phyloP scores from a whole-genome alignment of 169 alveolate species.

The Cryptosporidium ubiquitum region DNA sequence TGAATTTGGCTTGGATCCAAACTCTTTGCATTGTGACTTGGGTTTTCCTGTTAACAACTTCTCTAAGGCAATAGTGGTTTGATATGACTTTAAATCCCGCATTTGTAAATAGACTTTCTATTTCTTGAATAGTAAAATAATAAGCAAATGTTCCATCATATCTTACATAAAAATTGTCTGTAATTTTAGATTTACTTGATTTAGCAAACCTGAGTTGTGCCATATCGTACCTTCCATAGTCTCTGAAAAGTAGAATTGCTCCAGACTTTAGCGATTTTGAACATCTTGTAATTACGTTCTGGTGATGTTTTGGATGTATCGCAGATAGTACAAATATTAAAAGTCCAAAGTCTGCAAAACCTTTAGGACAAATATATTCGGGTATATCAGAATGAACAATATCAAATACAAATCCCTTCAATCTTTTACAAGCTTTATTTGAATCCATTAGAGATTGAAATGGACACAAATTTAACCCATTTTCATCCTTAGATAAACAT shows the following conservation, averaged over 20 bases:
- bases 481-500: conserved; percentile 33
- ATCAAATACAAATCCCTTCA: conserved; percentile 75
- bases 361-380: conserved; percentile 47
- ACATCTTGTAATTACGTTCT: conserved; percentile 80
- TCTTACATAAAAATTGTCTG: conserved; percentile 91
- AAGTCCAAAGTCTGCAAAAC: conserved; percentile 86
- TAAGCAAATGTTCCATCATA: conserved; percentile 91
- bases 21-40: conserved; percentile 85
- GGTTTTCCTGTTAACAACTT: conserved; percentile 82
- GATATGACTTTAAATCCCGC: conserved; percentile 79
- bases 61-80: conserved; percentile 79
- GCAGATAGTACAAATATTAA: conserved; percentile 91
- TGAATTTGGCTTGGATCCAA: conserved; percentile 87
- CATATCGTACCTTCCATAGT: conserved; percentile 92
- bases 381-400: conserved; percentile 76
- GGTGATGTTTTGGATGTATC: conserved; percentile 90
- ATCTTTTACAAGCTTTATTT: conserved; percentile 24
- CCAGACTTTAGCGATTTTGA: conserved; percentile 85
- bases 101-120: conserved; percentile 77
- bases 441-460: conserved; percentile 80
- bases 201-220: conserved; percentile 90
- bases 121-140: conserved; percentile 87
- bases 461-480: conserved; percentile 76
- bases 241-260: conserved; percentile 90
- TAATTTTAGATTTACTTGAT: conserved; percentile 86